A percentile compares a stretch with the other conserved stretches of the same genome.
phyloP scores from a whole-genome alignment of 805 yeast genomes.

The Starmerella tilneyi region DNA sequence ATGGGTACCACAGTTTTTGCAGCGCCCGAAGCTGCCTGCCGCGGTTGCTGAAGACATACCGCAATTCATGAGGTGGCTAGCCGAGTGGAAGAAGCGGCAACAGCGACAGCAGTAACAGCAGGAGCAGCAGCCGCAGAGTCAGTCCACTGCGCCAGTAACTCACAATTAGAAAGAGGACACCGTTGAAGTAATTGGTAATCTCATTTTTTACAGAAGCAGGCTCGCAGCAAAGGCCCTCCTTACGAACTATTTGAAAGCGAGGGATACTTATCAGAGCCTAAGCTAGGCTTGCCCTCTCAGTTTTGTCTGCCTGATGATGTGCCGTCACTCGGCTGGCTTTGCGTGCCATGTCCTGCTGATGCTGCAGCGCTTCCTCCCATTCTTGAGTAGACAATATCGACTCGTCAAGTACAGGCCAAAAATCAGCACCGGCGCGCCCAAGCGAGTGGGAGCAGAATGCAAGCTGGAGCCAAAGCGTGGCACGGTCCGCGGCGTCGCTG shows the following conservation, averaged over 20 bases:
- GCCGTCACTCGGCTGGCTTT: constrained; percentile 9
- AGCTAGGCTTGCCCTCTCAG: not conserved
- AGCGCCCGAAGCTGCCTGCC: constrained; percentile 28
- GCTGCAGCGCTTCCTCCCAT: constrained; percentile 38
- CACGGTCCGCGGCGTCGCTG: constrained; percentile 25
- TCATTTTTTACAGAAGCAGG: too few relatives aligned
- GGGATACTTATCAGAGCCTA: too few relatives aligned
- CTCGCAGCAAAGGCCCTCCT: too few relatives aligned
- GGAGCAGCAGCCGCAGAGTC: too few relatives aligned
- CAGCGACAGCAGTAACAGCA: too few relatives aligned
- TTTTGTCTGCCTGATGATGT: constrained; percentile 8
- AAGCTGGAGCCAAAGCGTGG: constrained; percentile 56
- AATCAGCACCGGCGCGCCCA: constrained; percentile 59
- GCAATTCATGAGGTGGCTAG: constrained; percentile 26
- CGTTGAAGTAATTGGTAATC: not conserved
- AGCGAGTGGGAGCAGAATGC: constrained; percentile 84
- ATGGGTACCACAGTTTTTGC: constrained; percentile 33
- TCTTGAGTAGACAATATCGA: constrained; percentile 30
- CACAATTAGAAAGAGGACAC: not conserved
- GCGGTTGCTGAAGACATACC: constrained; percentile 34
- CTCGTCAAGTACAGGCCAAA: constrained; percentile 37
- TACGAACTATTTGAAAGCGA: too few relatives aligned
- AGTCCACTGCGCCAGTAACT: too few relatives aligned
- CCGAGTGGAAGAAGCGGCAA: not conserved
- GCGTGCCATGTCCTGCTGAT: constrained; percentile 34